phyloP scores from a whole-genome alignment of 78 protist species.

The Tieghemostelium lacteum region DNA sequence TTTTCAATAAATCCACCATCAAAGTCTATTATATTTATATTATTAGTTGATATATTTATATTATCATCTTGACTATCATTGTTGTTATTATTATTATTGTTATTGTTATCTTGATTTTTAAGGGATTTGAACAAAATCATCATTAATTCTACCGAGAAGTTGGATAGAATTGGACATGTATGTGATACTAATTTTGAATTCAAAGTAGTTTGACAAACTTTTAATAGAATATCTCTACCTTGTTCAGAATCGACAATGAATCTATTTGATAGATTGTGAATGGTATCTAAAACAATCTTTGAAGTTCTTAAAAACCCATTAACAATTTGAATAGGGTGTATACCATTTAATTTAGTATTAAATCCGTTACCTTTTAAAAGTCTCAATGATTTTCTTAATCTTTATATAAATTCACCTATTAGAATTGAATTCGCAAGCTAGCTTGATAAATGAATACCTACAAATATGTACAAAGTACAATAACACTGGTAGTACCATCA shows the following conservation, averaged over 20 bases:
- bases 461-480: slow-evolving; percentile 28
- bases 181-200: slow-evolving; percentile 73
- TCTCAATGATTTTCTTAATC: slow-evolving; percentile 25
- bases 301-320: slow-evolving; percentile 27
- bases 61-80: neutral
- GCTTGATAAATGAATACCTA: neutral
- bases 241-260: slow-evolving; percentile 5
- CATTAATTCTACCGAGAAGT: neutral
- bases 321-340: slow-evolving; percentile 55
- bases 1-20: slow-evolving; percentile 20
- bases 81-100: too few species aligned
- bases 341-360: neutral
- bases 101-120: too few species aligned
- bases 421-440: neutral
- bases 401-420: neutral
- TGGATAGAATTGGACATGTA: slow-evolving; percentile 40
- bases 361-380: slow-evolving; percentile 1
- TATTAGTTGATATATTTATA: slow-evolving; percentile 14
- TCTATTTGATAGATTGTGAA: neutral
- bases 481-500: slow-evolving; percentile 69
- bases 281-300: slow-evolving; percentile 25
- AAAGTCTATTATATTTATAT: slow-evolving; percentile 10
- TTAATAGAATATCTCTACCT: slow-evolving; percentile 2
- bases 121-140: too few species aligned
- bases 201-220: slow-evolving; percentile 30